phyloP scores from a whole-genome alignment of 2,329 filamentous ascomycete species.

The Ceratocystis eucalypticola region DNA sequence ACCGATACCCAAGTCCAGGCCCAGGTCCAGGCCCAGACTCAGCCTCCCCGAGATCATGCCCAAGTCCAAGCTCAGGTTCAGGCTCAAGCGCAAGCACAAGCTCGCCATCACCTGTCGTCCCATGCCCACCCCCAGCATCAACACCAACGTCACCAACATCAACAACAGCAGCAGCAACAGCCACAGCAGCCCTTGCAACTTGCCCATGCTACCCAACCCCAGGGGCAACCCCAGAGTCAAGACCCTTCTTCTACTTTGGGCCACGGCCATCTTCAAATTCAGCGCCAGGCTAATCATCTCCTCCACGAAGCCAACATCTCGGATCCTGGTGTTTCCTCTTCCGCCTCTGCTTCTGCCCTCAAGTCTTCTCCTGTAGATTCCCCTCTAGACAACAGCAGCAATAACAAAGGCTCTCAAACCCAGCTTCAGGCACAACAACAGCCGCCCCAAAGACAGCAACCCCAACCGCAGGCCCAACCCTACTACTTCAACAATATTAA shows the following conservation, averaged over 20 bases:
- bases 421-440: conserved; percentile 6
- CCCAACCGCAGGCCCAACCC: conserved; percentile 5
- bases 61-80: background rate
- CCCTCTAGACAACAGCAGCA: background rate
- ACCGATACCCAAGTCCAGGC: background rate
- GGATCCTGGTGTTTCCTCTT: background rate
- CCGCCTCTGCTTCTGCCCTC: background rate
- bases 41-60: background rate
- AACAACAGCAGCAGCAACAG: conserved; percentile 19
- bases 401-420: background rate
- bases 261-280: conserved; percentile 13
- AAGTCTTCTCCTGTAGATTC: background rate
- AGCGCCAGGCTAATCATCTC: conserved; percentile 5
- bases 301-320: conserved; percentile 4
- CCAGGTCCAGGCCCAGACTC: background rate
- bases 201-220: background rate
- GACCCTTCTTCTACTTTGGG: background rate
- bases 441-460: background rate
- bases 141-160: conserved; percentile 26
- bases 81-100: background rate
- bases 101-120: conserved; percentile 24
- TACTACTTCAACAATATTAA: conserved; percentile 12
- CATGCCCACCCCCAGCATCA: conserved; percentile 28
- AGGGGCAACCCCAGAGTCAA: background rate
- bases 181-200: conserved; percentile 19